Evolutionary conservation across 2,329 filamentous ascomycete genomes (phyloP).

Genomic region (Trichoderma sp.): DNA sequence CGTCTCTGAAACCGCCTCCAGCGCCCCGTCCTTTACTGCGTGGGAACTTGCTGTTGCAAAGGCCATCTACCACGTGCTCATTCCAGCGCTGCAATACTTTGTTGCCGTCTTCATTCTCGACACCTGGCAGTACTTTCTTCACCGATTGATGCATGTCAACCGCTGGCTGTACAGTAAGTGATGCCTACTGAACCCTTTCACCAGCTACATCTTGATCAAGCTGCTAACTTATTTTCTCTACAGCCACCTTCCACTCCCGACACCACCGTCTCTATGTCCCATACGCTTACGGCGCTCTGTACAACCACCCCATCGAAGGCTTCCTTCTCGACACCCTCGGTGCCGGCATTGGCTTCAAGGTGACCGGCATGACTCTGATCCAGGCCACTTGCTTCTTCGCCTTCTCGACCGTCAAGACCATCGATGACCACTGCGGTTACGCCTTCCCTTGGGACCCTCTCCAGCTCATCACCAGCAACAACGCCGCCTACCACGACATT

Average conservation of each 20-base stretch:
- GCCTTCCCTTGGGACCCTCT: constrained; percentile 93
- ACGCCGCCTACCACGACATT: constrained; percentile 95
- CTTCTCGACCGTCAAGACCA: constrained; percentile 89
- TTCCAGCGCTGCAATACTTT: constrained; percentile 78
- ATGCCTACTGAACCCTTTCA: not conserved
- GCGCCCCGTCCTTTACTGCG: constrained; percentile 71
- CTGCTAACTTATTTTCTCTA: constrained; percentile 50
- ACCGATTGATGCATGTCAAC: constrained; percentile 96
- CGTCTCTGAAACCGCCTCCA: constrained; percentile 58
- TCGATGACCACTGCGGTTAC: constrained; percentile 97
- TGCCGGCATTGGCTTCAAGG: constrained; percentile 80
- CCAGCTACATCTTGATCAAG: constrained; percentile 43
- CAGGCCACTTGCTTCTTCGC: constrained; percentile 91
- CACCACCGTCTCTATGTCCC: constrained; percentile 97
- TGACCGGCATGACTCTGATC: constrained; percentile 79
- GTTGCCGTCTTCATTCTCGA: constrained; percentile 79
- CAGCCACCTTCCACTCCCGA: constrained; percentile 78
- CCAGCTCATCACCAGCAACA: constrained; percentile 90
- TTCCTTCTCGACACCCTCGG: constrained; percentile 92
- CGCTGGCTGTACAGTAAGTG: constrained; percentile 91
- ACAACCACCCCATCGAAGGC: constrained; percentile 94
- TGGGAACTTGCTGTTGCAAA: constrained; percentile 82
- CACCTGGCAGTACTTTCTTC: constrained; percentile 97
- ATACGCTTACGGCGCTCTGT: constrained; percentile 94
- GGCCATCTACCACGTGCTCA: constrained; percentile 74